These are phyloP conservation scores for Nothophytophthora sp. DNA, from an alignment of 352 stramenopile species.

Conservation along the genomic window DNA sequence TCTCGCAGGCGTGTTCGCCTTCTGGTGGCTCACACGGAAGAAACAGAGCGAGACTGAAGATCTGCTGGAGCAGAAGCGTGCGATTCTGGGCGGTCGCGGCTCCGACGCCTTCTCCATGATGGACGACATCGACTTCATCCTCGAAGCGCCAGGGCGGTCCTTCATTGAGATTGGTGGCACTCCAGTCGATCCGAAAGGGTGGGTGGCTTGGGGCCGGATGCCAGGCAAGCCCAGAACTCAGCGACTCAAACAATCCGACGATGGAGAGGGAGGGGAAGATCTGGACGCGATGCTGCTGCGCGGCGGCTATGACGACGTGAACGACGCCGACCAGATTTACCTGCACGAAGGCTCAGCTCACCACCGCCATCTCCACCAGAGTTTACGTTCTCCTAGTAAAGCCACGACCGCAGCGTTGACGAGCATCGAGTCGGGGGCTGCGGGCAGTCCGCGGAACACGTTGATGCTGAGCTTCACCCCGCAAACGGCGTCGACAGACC, in stretches of 20 bases:
- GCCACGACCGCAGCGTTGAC: constrained; percentile 21
- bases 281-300: constrained; percentile 8
- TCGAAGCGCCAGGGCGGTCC: constrained; percentile 13
- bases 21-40: constrained; percentile 13
- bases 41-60: constrained; percentile 12
- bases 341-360: constrained; percentile 5
- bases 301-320: constrained; percentile 9
- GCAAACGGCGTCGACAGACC: constrained; percentile 8
- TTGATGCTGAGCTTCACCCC: constrained; percentile 6
- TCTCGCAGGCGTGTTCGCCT: constrained; percentile 3
- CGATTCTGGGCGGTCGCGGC: constrained; percentile 16
- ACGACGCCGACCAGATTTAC: constrained; percentile 7
- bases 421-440: constrained; percentile 14
- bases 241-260: not conserved
- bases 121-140: constrained; percentile 30
- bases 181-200: constrained; percentile 1
- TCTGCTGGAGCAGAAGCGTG: constrained; percentile 14
- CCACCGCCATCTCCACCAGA: constrained; percentile 3
- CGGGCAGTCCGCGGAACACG: constrained; percentile 18
- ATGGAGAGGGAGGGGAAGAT: constrained; percentile 6
- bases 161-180: constrained; percentile 10
- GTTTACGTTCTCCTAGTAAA: constrained; percentile 13
- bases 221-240: constrained; percentile 10
- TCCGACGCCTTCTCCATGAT: constrained; percentile 24
- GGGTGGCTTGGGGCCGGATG: constrained; percentile 11